Evolutionary conservation across 495 filamentous ascomycete genomes (phyloP), one percentile per base, ranked within the genome.

Genomic region (Lophiostoma macrostomum): DNA sequence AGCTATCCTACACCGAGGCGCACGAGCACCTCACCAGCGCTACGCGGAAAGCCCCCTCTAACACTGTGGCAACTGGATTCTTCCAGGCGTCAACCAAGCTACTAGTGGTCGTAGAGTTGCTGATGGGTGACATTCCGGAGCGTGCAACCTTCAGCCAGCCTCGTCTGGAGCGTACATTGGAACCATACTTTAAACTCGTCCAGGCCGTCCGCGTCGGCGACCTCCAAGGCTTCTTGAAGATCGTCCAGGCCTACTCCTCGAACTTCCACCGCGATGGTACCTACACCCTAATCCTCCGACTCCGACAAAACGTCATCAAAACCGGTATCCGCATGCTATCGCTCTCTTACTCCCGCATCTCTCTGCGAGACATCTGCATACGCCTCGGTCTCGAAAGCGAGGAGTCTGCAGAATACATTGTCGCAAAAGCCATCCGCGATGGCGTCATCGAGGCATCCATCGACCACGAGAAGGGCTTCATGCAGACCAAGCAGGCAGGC

Each of bases 301-400:
- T 98, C 31, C 82, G 93, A 44, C 93, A 98, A 68, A 97, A 97
- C 71, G 93, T 98, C 68, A 97, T 98, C 81, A 96, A 95, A 75
- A 98, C 93, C 28, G 93, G 93, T 60, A 93, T 98, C 60, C 88
- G 93, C 56, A 96, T 96, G 88, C 96, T 98, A 83, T 96, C 91
- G 24, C 75, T 98, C 64, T 93, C 90, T 44, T 98, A 98, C 73
- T 95, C 91, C 43, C 85, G 90, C 50, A 98, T 98, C 66, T 95
- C 90, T n/a, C 79, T 98, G 37, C 83, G 93, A 45, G 93, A 98
- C 65, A 98, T 98, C 56, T 97, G 94, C 74, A 87, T 96, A 53
- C 86, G 93, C 38, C 77, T 98, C 45, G 85, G 89, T 34, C 73
- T 98, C n/a, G 86, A 89, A 48, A 90, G 83, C 57, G 93, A 98